Base-by-base conservation (phyloP, 441 rosid species). In the Euphorbia schlechtendalii region DNA sequence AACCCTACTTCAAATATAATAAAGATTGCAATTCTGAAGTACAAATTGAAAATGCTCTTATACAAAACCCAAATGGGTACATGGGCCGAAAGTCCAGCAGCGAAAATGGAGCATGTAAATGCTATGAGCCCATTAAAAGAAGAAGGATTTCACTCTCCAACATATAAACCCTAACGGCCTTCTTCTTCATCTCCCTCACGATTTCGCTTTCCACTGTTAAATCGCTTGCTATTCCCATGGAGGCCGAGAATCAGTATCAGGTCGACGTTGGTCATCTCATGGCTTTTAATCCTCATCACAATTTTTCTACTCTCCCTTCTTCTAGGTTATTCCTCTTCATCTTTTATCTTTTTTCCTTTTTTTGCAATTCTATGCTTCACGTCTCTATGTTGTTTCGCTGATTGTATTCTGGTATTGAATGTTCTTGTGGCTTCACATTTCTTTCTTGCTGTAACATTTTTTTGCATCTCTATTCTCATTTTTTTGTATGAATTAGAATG, bases 231-330 rank as follows among this genome's bases (percentile, higher is more conserved):
- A 15, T 8, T 3, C 41, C 45, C 40, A 73, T 58, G 76, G 89
- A 81, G 59, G 66, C 30, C 3, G 70, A 74, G 20, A 78, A 65
- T 28, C 63, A 65, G 41, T 59, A 68, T 67, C 81, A 82, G 69
- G 67, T 90, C 3, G 95, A 93, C 83, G 76, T 88, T 46, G 97
- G 97, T 3, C 77, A 86, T 77, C 93, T 90, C 52, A 52, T 85
- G 73, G 95, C 84, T 66, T 84, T 78, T 67, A 80, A 90, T 71
- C 73, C 84, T 11, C 74, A 69, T 67, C 87, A 83, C 68, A 71
- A 65, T 18, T 82, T 85, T 54, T 27, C 82, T 9, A 76, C 98
- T 60, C 53, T 76, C 3, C 84, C 95, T 38, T 66, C 89, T 63
- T 80, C 96, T 63, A 93, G 98, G 98, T n/a, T 17, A 0, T 7